Percentiles rank a stretch among this genome's conserved stretches.
phyloP scores from a whole-genome alignment of 1,284 basidiomycete genomes.

The Stereum hirsutum region DNA sequence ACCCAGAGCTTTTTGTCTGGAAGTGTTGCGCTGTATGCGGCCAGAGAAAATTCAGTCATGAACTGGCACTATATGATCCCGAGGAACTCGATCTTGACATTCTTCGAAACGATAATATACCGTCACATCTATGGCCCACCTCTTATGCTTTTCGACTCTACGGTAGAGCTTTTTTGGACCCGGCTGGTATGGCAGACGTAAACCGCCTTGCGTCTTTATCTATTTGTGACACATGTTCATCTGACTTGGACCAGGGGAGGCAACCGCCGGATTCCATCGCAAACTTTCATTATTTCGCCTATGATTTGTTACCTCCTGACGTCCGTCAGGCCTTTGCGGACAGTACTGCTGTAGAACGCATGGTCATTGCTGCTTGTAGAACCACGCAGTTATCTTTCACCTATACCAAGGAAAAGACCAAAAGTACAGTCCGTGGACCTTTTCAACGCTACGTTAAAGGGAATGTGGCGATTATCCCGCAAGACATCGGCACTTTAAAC shows the following conservation, averaged over 20 bases:
- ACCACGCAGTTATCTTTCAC: neutral
- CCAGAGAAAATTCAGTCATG: neutral
- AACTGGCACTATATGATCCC: no score
- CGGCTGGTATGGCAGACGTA: neutral
- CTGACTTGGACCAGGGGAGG: neutral
- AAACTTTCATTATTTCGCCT: slow-evolving; percentile 1
- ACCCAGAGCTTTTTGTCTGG: neutral
- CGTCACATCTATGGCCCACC: neutral
- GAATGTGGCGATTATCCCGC: slow-evolving; percentile 3
- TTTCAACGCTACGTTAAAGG: neutral
- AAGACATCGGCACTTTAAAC: neutral
- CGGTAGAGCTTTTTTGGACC: neutral
- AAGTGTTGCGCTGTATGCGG: neutral
- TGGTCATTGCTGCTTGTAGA: neutral
- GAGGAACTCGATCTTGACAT: neutral
- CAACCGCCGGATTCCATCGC: slow-evolving; percentile 1
- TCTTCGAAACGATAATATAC: neutral
- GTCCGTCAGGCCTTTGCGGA: neutral
- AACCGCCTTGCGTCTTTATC: neutral
- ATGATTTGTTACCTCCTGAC: neutral
- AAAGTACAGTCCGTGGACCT: neutral
- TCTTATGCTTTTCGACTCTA: neutral
- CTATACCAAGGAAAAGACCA: neutral
- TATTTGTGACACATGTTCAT: neutral
- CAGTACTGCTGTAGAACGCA: neutral